Conservation (phyloP, 2,329 filamentous ascomycete species). For the Sodiomyces alkalinus region DNA sequence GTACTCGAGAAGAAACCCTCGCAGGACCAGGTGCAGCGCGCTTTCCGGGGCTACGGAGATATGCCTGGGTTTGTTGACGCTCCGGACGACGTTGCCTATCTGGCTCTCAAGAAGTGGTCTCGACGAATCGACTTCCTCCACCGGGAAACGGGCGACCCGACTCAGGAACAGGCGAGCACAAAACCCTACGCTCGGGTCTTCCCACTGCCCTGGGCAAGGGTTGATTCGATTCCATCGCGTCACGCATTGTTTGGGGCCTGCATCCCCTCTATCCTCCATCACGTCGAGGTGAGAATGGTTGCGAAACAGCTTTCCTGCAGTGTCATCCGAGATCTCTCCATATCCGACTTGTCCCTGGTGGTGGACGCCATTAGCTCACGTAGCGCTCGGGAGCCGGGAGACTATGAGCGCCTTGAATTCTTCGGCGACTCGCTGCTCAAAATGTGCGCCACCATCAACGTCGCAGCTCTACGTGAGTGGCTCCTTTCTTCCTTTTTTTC, state of each 20-base stretch:
- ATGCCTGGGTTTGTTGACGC: slow-evolving; percentile 13
- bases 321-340: slow-evolving; percentile 31
- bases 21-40: slow-evolving; percentile 20
- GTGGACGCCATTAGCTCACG: slow-evolving; percentile 56
- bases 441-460: slow-evolving; percentile 50
- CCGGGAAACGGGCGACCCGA: slow-evolving; percentile 6
- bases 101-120: slow-evolving; percentile 33
- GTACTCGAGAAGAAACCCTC: slow-evolving; percentile 29
- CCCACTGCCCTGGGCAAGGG: slow-evolving; percentile 28
- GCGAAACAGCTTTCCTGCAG: slow-evolving; percentile 43
- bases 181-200: slow-evolving; percentile 30
- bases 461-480: slow-evolving; percentile 35
- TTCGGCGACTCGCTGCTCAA: slow-evolving; percentile 78
- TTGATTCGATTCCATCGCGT: slow-evolving; percentile 29
- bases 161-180: slow-evolving; percentile 12
- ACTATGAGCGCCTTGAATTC: slow-evolving; percentile 81
- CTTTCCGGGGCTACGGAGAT: slow-evolving; percentile 16
- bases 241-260: slow-evolving; percentile 40
- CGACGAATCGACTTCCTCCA: slow-evolving; percentile 46
- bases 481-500: background rate
- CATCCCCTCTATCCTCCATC: slow-evolving; percentile 58
- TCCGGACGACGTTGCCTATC: slow-evolving; percentile 29
- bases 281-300: slow-evolving; percentile 49
- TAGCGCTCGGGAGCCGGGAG: slow-evolving; percentile 37
- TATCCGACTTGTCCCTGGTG: slow-evolving; percentile 36